phyloP scores from a whole-genome alignment of 2,329 filamentous ascomycete genomes.

The Ceratocystis variospora region DNA sequence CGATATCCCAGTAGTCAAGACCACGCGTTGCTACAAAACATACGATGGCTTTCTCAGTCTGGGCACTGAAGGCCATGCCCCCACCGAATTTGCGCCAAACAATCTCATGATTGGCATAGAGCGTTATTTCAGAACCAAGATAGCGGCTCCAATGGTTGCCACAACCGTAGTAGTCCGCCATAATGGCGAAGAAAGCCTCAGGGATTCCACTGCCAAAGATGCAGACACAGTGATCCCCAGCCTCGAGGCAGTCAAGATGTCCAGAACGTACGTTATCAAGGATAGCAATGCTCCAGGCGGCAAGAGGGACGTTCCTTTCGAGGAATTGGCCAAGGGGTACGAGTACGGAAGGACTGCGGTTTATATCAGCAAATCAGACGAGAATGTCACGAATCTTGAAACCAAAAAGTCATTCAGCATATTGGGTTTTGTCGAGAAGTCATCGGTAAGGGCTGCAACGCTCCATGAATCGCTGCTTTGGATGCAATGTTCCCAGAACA shows the following conservation, averaged over 20 bases:
- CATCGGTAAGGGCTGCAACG: conserved; percentile 39
- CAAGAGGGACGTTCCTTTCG: conserved; percentile 67
- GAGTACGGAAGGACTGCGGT: conserved; percentile 88
- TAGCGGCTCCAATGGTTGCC: conserved; percentile 59
- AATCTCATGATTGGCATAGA: conserved; percentile 77
- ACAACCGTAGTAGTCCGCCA: conserved; percentile 56
- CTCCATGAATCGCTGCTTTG: not conserved
- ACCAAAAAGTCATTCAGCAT: conserved; percentile 64
- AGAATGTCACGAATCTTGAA: conserved; percentile 77
- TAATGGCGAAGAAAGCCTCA: conserved; percentile 25
- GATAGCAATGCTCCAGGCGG: conserved; percentile 62
- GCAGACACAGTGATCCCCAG: conserved; percentile 32
- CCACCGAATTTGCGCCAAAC: conserved; percentile 24
- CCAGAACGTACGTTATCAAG: conserved; percentile 68
- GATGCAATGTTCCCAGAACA: too few relatives aligned
- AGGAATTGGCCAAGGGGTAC: conserved; percentile 82
- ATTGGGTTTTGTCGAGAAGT: conserved; percentile 67
- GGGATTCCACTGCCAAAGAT: conserved; percentile 33
- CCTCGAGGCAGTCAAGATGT: conserved; percentile 58
- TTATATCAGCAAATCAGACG: conserved; percentile 72
- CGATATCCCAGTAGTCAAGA: conserved; percentile 61
- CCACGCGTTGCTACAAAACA: conserved; percentile 57
- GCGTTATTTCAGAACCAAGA: conserved; percentile 75
- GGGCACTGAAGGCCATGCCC: conserved; percentile 47
- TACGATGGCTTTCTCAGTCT: conserved; percentile 71